Evolutionary conservation across 176 grass and related monocot genomes (phyloP).

Genomic region (Triticum turgidum): DNA sequence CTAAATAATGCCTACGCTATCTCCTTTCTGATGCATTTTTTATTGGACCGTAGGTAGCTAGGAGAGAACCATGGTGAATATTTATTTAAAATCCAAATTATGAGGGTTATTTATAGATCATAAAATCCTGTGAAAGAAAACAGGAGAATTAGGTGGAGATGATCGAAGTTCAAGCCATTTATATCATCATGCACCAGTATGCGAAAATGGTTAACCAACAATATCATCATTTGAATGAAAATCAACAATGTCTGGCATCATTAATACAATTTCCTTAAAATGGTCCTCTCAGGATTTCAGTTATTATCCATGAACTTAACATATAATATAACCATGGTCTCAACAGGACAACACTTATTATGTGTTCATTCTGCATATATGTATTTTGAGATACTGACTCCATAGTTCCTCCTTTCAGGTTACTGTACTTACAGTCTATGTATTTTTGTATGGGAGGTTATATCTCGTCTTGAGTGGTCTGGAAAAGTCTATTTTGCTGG

Average conservation of each 20-base stretch:
- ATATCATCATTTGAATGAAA: not conserved
- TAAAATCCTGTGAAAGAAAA: not conserved
- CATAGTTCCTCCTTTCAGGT: constrained; percentile 50
- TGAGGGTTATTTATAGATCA: not conserved
- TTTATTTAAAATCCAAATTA: not conserved
- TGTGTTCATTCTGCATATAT: not conserved
- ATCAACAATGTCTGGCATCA: not conserved
- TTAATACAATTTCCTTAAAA: not conserved
- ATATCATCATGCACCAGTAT: not conserved
- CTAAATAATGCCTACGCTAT: not conserved
- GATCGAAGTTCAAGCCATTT: not conserved
- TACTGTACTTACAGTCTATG: constrained; percentile 88
- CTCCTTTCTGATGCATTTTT: not conserved
- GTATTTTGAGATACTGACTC: constrained; percentile 33
- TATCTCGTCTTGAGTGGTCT: constrained; percentile 94
- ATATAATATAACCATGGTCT: too few relatives aligned
- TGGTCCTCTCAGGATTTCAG: not conserved
- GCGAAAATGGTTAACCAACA: not conserved
- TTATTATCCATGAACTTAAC: not conserved
- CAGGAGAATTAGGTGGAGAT: not conserved
- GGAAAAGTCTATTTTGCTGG: constrained; percentile 77
- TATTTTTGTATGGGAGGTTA: constrained; percentile 88
- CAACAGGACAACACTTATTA: too few relatives aligned
- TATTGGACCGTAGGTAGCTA: not conserved
- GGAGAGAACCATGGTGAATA: not conserved